These are phyloP conservation scores for Apophysomyces trapeziformis DNA, from an alignment of 371 early-diverging fungal species.

Conservation along the genomic window DNA sequence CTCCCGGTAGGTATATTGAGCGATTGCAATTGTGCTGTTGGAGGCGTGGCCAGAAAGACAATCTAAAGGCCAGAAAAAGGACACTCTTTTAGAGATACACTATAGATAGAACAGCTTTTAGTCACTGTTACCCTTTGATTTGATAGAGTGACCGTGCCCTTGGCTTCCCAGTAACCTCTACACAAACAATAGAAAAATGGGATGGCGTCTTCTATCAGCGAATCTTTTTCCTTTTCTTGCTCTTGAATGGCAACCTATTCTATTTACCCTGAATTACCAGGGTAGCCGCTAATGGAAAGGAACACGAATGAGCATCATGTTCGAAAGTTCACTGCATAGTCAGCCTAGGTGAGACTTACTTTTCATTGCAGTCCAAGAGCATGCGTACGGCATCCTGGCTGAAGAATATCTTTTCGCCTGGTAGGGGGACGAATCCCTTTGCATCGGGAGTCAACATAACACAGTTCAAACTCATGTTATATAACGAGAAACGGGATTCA, in stretches of 20 bases:
- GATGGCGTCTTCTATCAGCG: too few relatives aligned
- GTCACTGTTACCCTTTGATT: slow-evolving; percentile 49
- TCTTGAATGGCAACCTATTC: not conserved
- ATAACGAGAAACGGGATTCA: not conserved
- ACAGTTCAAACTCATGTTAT: slow-evolving; percentile 59
- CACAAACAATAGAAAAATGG: not conserved
- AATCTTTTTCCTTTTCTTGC: too few relatives aligned
- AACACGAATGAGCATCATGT: not conserved
- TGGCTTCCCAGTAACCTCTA: slow-evolving; percentile 37
- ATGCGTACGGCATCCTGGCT: slow-evolving; percentile 38
- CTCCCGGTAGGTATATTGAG: slow-evolving; percentile 51
- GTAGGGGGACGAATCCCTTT: slow-evolving; percentile 45
- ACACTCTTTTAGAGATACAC: not conserved
- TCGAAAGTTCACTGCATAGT: not conserved
- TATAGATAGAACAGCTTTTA: not conserved
- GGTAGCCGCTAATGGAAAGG: slow-evolving; percentile 36
- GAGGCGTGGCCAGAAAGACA: slow-evolving; percentile 38
- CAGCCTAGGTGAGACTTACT: slow-evolving; percentile 21
- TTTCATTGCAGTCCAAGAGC: slow-evolving; percentile 40
- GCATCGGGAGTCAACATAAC: slow-evolving; percentile 50
- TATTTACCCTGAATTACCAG: slow-evolving; percentile 41
- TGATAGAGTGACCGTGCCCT: slow-evolving; percentile 43
- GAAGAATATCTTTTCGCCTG: slow-evolving; percentile 52
- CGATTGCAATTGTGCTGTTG: slow-evolving; percentile 34
- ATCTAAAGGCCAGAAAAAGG: slow-evolving; percentile 22